These are phyloP conservation scores for Fusarium cicatricum DNA, from an alignment of 2,329 filamentous ascomycete species.

Conservation along the genomic window DNA sequence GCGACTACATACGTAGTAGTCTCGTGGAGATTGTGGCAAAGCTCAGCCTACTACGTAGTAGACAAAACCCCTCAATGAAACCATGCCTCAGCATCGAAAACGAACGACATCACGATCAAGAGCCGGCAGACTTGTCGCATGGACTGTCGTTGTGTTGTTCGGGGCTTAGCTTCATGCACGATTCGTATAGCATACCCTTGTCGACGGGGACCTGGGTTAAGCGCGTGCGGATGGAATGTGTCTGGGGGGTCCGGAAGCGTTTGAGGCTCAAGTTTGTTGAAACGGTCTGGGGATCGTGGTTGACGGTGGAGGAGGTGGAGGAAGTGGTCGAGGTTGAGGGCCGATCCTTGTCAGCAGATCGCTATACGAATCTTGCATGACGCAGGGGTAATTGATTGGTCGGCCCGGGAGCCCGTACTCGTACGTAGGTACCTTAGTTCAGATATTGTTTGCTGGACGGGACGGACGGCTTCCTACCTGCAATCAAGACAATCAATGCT, in stretches of 20 bases:
- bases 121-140: constrained; percentile 6
- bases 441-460: too few relatives aligned
- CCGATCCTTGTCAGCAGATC: constrained; percentile 7
- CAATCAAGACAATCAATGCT: too few relatives aligned
- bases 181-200: constrained; percentile 40
- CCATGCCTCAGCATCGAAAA: not conserved
- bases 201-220: not conserved
- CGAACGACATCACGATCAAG: constrained; percentile 20
- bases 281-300: constrained; percentile 2
- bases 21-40: not conserved
- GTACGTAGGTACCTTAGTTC: not conserved
- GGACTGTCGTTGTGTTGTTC: constrained; percentile 18
- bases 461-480: too few relatives aligned
- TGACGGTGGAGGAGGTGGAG: constrained; percentile 12
- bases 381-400: not conserved
- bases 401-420: constrained; percentile 1
- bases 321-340: too few relatives aligned
- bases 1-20: too few relatives aligned
- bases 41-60: too few relatives aligned
- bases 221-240: not conserved
- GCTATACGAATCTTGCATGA: constrained; percentile 33
- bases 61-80: constrained; percentile 2
- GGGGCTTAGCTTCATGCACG: constrained; percentile 40
- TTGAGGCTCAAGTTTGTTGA: constrained; percentile 33
- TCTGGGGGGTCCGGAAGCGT: constrained; percentile 15